phyloP scores from a whole-genome alignment of 805 yeast species.

The Barnettozyma pratensis region DNA sequence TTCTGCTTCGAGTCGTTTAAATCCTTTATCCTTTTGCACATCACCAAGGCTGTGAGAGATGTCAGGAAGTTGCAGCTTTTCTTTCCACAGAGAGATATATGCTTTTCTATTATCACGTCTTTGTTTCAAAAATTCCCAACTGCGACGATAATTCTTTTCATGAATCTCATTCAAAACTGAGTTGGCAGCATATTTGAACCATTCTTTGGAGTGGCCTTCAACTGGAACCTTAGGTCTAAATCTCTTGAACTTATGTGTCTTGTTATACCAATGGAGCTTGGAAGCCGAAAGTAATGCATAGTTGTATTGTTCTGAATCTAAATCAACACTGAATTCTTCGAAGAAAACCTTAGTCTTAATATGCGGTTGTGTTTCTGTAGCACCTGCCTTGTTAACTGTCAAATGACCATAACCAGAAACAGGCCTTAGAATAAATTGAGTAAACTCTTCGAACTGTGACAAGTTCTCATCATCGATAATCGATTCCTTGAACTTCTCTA shows the following conservation, averaged over 20 bases:
- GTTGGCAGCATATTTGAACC: conserved; percentile 81
- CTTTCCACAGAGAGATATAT: conserved; percentile 66
- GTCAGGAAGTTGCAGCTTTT: conserved; percentile 37
- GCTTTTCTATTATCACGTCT: conserved; percentile 67
- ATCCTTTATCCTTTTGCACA: conserved; percentile 34
- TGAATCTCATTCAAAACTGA: conserved; percentile 77
- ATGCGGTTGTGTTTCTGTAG: conserved; percentile 66
- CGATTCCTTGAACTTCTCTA: conserved; percentile 42
- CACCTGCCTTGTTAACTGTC: conserved; percentile 71
- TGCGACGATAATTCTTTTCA: conserved; percentile 74
- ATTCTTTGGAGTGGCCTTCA: conserved; percentile 62
- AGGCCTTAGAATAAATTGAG: conserved; percentile 69
- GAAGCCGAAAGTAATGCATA: conserved; percentile 80
- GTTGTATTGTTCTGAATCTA: conserved; percentile 81
- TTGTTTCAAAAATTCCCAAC: conserved; percentile 75
- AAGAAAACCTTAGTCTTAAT: conserved; percentile 70
- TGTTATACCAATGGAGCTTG: conserved; percentile 69
- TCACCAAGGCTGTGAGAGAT: conserved; percentile 25
- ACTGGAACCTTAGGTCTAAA: conserved; percentile 53
- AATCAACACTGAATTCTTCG: conserved; percentile 82
- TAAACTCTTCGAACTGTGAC: conserved; percentile 26
- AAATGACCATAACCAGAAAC: conserved; percentile 85
- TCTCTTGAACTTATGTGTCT: conserved; percentile 69
- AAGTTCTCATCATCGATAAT: conserved; percentile 32
- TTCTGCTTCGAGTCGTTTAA: conserved; percentile 52